Percentiles rank a stretch among this genome's conserved stretches.
These are phyloP conservation scores for Combretum micranthum DNA, from an alignment of 345 rosid genomes.

Conservation along the genomic window DNA sequence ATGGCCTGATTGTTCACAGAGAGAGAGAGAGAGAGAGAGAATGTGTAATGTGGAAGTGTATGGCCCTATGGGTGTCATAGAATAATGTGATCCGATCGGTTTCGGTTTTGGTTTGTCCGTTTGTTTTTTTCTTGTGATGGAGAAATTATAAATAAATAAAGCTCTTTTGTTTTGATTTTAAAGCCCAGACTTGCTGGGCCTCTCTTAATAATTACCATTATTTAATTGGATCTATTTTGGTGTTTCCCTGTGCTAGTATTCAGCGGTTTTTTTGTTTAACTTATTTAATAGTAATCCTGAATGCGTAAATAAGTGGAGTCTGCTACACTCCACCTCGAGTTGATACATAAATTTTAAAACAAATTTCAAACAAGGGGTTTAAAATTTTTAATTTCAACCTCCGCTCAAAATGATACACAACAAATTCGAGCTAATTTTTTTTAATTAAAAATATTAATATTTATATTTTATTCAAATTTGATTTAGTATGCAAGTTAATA, in stretches of 20 bases:
- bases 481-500: too few relatives aligned
- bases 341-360: too few relatives aligned
- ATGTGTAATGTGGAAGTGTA: too few relatives aligned
- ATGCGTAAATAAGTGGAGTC: too few relatives aligned
- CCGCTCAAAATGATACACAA: neutral
- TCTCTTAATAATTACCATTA: too few relatives aligned
- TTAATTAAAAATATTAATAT: neutral
- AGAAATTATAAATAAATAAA: too few relatives aligned
- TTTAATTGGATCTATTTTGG: too few relatives aligned
- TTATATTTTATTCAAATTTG: neutral
- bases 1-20: too few relatives aligned
- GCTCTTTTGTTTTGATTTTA: neutral
- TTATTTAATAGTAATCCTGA: too few relatives aligned
- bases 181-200: neutral
- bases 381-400: neutral
- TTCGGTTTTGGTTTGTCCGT: neutral
- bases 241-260: too few relatives aligned
- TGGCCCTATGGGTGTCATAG: neutral
- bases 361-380: neutral
- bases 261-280: too few relatives aligned
- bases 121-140: fast-evolving
- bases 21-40: neutral
- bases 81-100: neutral
- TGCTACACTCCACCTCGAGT: too few relatives aligned
- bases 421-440: neutral